Base-by-base conservation (phyloP, 208 protist species). In the Trypanosoma scelopori region DNA sequence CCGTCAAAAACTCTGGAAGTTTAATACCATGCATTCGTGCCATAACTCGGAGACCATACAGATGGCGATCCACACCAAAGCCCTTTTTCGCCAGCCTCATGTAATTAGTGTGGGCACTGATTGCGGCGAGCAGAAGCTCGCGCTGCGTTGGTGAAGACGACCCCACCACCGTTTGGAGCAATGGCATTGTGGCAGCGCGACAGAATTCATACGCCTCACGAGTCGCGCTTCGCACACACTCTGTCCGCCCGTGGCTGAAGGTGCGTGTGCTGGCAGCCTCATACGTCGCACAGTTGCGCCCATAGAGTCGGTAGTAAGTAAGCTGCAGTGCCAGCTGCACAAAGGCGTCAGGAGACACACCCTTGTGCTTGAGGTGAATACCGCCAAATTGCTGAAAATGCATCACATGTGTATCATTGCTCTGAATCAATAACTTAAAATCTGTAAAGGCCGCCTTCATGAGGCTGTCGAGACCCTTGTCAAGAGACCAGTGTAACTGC, bases 51-150 rank as follows among this genome's bases (percentile, higher is more conserved):
- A 84, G 65, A n/a, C 76, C 78, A 27, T 78, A 73, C 1, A 84
- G 41, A 46, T 84, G 78, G 1, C 78, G 65, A 63, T 84, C 78
- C 27, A 84, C 75, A 51, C 78, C 78, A 42, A 53, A 16, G 23
- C 68, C 78, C n/a, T 77, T 59, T 50, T 84, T 84, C n/a, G 78
- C 78, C 5, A 78, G 39, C 49, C 62, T 82, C 71, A 84, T 82
- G 58, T 70, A 79, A 20, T 75, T 67, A 11, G 64, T 56, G 53
- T 84, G 78, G 35, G 65, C 28, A 1, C 69, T 46, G 13, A 67
- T 23, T 28, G 75, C 78, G 0, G 28, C 64, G 23, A 48, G 52
- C 25, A 81, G n/a, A 30, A 78, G 49, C 25, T 69, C 43, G 16
- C 55, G 41, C 35, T 81, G 75, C 7, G 53, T 64, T 39, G 71